These are phyloP conservation scores for Tagetes erecta DNA, from an alignment of 129 eudicot genomes.

Conservation along the genomic window DNA sequence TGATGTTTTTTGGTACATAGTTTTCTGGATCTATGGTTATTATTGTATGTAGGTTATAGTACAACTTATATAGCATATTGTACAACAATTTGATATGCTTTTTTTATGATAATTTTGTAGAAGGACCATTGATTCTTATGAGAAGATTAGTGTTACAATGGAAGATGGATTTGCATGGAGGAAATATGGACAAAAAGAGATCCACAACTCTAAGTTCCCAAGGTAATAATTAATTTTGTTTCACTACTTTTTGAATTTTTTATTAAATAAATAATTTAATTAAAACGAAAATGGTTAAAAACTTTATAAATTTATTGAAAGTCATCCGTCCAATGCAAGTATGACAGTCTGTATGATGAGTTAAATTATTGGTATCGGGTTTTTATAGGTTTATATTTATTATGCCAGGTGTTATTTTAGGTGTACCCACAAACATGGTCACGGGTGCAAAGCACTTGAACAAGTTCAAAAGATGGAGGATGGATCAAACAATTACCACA, in stretches of 20 bases:
- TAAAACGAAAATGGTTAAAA: too few relatives aligned
- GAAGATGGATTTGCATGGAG: conserved; percentile 70
- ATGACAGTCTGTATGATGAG: too few relatives aligned
- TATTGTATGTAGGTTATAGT: neutral
- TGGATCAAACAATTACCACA: conserved; percentile 39
- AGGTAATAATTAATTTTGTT: conserved; percentile 36
- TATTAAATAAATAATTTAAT: neutral
- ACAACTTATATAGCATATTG: conserved; percentile 11
- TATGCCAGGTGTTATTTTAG: conserved; percentile 64
- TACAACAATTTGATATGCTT: conserved; percentile 16
- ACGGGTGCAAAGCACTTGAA: conserved; percentile 61
- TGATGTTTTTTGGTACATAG: neutral
- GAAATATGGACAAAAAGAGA: conserved; percentile 67
- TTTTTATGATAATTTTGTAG: conserved; percentile 29
- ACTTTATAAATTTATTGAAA: too few relatives aligned
- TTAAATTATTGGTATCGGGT: too few relatives aligned
- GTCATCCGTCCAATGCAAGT: too few relatives aligned
- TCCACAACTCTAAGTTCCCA: conserved; percentile 52
- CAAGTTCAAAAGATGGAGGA: conserved; percentile 60
- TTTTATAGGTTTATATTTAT: too few relatives aligned
- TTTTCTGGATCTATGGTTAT: neutral
- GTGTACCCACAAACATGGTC: conserved; percentile 63
- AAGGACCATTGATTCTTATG: conserved; percentile 38
- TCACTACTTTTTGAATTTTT: neutral
- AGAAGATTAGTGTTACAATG: conserved; percentile 17